Conservation (phyloP, 495 filamentous ascomycete genomes). For the Oidiodendron maius region DNA sequence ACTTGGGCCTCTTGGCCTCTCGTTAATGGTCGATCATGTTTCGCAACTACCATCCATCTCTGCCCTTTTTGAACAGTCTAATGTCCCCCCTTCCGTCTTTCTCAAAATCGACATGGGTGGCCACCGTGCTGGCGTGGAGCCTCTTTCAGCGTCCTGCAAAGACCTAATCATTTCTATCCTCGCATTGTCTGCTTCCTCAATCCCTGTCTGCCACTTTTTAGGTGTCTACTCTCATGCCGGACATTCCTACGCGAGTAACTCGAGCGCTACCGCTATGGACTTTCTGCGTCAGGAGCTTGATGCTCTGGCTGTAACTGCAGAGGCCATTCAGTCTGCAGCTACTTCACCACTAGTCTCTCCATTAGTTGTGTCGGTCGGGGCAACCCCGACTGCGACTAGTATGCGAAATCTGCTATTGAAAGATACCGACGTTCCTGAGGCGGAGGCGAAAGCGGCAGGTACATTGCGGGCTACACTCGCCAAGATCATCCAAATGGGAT, state of each 20-base stretch:
- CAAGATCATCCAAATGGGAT: constrained; percentile 23
- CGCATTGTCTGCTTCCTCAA: constrained; percentile 28
- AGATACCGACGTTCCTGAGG: not conserved
- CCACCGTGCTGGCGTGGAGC: constrained; percentile 64
- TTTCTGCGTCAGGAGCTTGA: constrained; percentile 57
- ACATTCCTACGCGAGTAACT: constrained; percentile 56
- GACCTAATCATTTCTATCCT: constrained; percentile 46
- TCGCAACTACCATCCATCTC: constrained; percentile 48
- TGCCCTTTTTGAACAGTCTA: constrained; percentile 29
- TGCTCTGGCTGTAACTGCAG: constrained; percentile 45
- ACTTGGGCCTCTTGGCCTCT: constrained; percentile 48
- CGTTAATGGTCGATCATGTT: constrained; percentile 69
- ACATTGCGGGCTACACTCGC: constrained; percentile 16
- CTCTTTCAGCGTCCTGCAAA: constrained; percentile 42
- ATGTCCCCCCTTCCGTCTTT: constrained; percentile 49
- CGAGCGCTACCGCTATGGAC: constrained; percentile 47
- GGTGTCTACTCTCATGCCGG: constrained; percentile 81
- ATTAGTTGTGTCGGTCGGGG: constrained; percentile 68
- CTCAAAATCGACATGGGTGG: constrained; percentile 78
- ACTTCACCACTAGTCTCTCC: constrained; percentile 13
- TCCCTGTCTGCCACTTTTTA: constrained; percentile 34
- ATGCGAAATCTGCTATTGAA: constrained; percentile 28
- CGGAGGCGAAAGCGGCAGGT: constrained; percentile 10
- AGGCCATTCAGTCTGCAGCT: constrained; percentile 23
- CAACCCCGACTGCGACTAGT: constrained; percentile 71